A percentile compares a stretch with the other conserved stretches of the same genome.
These are phyloP conservation scores for Astragalus membranaceus DNA, from an alignment of 306 rosid species.

Conservation along the genomic window DNA sequence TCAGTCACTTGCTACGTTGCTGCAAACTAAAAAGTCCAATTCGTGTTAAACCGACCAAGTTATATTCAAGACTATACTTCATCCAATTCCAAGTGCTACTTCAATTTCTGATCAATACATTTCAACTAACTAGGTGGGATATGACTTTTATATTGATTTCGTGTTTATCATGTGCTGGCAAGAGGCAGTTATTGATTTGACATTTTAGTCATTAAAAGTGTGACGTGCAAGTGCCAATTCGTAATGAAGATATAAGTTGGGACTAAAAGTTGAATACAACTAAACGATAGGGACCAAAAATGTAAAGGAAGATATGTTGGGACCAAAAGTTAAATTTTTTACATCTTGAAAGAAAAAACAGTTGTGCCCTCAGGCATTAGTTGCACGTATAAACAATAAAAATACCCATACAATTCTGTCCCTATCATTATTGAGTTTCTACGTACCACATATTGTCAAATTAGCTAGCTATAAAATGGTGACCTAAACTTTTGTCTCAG, in stretches of 20 bases:
- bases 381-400: background rate
- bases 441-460: background rate
- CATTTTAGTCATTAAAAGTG: too few species aligned
- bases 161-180: background rate
- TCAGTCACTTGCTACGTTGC: background rate
- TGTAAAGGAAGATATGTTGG: too few species aligned
- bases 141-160: conserved; percentile 14
- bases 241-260: too few species aligned
- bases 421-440: background rate
- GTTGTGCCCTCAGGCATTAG: background rate
- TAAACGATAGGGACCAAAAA: too few species aligned
- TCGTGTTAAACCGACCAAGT: conserved; percentile 10
- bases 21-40: conserved; percentile 7
- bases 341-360: background rate
- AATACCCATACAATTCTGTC: background rate
- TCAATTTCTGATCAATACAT: background rate
- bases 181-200: too few species aligned
- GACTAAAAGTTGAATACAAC: too few species aligned
- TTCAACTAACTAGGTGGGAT: background rate
- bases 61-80: background rate
- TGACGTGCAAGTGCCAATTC: too few species aligned
- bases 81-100: background rate
- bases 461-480: background rate
- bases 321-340: too few species aligned
- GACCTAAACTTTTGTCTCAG: background rate